These are phyloP conservation scores for Chaetomiaceae sp. DNA, from an alignment of 2,329 filamentous ascomycete genomes.

Conservation along the genomic window DNA sequence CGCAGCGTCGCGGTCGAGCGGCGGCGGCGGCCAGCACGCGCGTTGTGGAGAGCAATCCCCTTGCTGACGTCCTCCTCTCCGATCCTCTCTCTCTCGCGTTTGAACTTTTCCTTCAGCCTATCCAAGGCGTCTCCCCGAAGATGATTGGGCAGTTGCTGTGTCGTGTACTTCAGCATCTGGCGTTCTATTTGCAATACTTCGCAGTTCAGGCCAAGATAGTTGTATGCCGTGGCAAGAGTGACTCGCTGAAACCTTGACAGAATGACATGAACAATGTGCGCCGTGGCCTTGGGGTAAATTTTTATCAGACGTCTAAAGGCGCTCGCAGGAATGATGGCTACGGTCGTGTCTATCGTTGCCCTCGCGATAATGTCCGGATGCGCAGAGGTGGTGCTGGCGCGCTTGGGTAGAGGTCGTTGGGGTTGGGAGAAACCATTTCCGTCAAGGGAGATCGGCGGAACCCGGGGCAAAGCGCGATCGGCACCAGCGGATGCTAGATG, in stretches of 20 bases:
- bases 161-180: slow-evolving; percentile 88
- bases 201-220: slow-evolving; percentile 83
- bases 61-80: slow-evolving; percentile 77
- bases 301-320: slow-evolving; percentile 88
- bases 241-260: slow-evolving; percentile 90
- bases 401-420: slow-evolving; percentile 38
- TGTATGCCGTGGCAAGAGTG: slow-evolving; percentile 88
- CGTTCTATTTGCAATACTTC: slow-evolving; percentile 91
- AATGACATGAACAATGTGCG: slow-evolving; percentile 97
- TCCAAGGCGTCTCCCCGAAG: slow-evolving; percentile 76
- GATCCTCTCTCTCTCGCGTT: slow-evolving; percentile 72
- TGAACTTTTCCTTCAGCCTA: slow-evolving; percentile 88
- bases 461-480: slow-evolving; percentile 44
- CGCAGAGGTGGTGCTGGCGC: slow-evolving; percentile 61
- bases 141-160: slow-evolving; percentile 85
- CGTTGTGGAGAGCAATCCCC: slow-evolving; percentile 92
- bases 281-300: slow-evolving; percentile 91
- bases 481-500: slow-evolving; percentile 27
- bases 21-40: slow-evolving; percentile 56
- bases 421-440: slow-evolving; percentile 28
- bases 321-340: slow-evolving; percentile 95
- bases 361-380: slow-evolving; percentile 97
- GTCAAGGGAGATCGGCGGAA: slow-evolving; percentile 73
- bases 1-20: slow-evolving; percentile 68
- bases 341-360: slow-evolving; percentile 92